Percentiles rank a stretch among this genome's conserved stretches.
phyloP scores from a whole-genome alignment of 352 stramenopile genomes.

The Discostella stelligera region DNA sequence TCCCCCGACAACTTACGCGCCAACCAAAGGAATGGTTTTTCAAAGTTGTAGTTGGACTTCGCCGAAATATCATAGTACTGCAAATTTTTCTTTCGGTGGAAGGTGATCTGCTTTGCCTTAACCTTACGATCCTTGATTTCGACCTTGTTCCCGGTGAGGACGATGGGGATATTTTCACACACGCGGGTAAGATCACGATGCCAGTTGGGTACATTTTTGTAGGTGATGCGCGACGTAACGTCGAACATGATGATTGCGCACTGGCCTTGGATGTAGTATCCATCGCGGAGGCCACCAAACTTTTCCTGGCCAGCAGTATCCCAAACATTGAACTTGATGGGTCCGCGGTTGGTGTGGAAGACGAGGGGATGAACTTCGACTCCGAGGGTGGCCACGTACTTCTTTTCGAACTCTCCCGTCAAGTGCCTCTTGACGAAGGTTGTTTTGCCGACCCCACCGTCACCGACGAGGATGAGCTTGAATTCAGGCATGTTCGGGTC shows the following conservation, averaged over 20 bases:
- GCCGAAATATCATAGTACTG: constrained; percentile 99
- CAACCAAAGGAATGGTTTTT: constrained; percentile 99
- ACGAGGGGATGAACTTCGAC: constrained; percentile 99
- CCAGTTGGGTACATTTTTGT: constrained; percentile 99
- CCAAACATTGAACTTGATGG: constrained; percentile 99
- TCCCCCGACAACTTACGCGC: constrained; percentile 97
- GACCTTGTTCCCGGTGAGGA: constrained; percentile 99
- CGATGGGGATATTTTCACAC: constrained; percentile 99
- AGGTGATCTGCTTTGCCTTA: constrained; percentile 99
- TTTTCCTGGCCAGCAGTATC: constrained; percentile 99
- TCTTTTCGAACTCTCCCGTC: constrained; percentile 99
- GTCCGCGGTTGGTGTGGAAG: constrained; percentile 98
- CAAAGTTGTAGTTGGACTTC: constrained; percentile 99
- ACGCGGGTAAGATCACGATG: constrained; percentile 98
- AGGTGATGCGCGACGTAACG: constrained; percentile 99
- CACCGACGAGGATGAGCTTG: constrained; percentile 99
- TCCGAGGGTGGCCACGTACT: constrained; percentile 98
- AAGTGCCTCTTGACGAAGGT: constrained; percentile 99
- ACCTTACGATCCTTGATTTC: constrained; percentile 99
- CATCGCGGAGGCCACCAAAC: constrained; percentile 81
- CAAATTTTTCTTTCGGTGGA: constrained; percentile 99
- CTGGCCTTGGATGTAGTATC: constrained; percentile 96
- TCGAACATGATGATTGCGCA: constrained; percentile 99
- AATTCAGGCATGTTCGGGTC: constrained; percentile 91
- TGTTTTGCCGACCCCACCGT: constrained; percentile 99